Conservation (phyloP, 352 stramenopile species). For the Phytophthora tubulina region DNA sequence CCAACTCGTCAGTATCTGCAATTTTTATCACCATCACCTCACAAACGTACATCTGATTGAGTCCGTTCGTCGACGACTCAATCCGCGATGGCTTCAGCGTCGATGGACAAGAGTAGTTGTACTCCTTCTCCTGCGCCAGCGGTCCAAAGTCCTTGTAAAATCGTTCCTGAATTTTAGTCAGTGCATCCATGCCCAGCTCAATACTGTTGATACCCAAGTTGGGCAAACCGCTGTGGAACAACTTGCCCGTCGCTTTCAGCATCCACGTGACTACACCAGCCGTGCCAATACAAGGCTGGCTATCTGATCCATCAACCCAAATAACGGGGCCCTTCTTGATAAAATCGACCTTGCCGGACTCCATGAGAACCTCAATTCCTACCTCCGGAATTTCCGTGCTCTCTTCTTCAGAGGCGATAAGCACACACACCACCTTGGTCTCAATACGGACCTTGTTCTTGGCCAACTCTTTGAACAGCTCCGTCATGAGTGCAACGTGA, state of each 20-base stretch:
- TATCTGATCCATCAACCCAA: conserved; percentile 92
- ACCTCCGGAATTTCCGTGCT: conserved; percentile 80
- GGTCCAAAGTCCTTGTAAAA: conserved; percentile 93
- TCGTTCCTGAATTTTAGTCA: conserved; percentile 83
- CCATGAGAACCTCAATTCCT: conserved; percentile 88
- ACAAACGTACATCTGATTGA: conserved; percentile 75
- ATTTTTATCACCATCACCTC: not conserved
- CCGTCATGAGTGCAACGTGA: conserved; percentile 92
- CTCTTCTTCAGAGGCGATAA: conserved; percentile 92
- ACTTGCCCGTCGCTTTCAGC: conserved; percentile 89
- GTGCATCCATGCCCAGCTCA: conserved; percentile 87
- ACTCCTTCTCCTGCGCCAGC: conserved; percentile 79
- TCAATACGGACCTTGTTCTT: conserved; percentile 68
- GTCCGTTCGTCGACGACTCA: conserved; percentile 68
- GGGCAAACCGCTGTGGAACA: conserved; percentile 92
- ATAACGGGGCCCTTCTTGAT: conserved; percentile 93
- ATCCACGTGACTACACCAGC: conserved; percentile 88
- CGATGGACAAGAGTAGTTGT: conserved; percentile 89
- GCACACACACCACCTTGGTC: conserved; percentile 84
- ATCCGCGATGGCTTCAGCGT: conserved; percentile 87
- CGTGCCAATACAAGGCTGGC: conserved; percentile 92
- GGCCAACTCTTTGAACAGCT: conserved; percentile 79
- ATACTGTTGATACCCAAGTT: conserved; percentile 91
- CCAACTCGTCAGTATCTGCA: not conserved
- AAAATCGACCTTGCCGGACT: conserved; percentile 90